phyloP scores from a whole-genome alignment of 805 yeast species.

The Wickerhamiella dianesei region DNA sequence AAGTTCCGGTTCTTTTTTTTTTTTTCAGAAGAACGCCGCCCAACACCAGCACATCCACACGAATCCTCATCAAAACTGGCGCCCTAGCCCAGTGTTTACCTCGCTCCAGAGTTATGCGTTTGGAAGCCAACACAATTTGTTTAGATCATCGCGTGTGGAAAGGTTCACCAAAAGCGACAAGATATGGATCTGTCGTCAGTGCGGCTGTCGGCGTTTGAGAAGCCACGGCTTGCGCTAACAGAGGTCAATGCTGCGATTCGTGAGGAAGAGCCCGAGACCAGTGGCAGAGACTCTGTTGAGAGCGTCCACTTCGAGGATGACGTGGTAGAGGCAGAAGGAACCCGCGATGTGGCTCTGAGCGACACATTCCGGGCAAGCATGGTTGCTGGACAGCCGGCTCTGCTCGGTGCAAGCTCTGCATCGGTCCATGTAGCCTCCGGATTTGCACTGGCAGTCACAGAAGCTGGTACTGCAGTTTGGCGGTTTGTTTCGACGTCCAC shows the following conservation, averaged over 20 bases:
- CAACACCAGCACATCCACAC: too few species aligned
- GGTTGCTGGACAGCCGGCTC: not conserved
- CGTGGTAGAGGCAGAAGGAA: slow-evolving; percentile 1
- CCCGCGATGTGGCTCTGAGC: not conserved
- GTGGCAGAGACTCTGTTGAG: slow-evolving; percentile 1
- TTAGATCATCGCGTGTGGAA: not conserved
- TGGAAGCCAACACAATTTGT: too few species aligned
- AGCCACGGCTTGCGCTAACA: slow-evolving; percentile 4
- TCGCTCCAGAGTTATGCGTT: not conserved
- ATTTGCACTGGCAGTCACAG: slow-evolving; percentile 6
- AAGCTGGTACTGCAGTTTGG: slow-evolving; percentile 9
- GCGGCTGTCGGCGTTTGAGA: slow-evolving; percentile 13
- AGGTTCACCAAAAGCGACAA: not conserved
- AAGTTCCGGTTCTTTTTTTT: too few species aligned
- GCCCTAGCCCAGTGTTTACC: not conserved
- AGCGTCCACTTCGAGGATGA: slow-evolving; percentile 1
- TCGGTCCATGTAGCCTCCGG: slow-evolving; percentile 4
- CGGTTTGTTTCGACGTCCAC: not conserved
- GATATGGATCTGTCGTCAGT: slow-evolving; percentile 15
- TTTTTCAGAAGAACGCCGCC: too few species aligned
- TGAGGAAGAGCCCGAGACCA: not conserved
- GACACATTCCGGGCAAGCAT: not conserved
- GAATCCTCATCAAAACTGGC: too few species aligned
- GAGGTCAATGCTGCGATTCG: slow-evolving; percentile 1
- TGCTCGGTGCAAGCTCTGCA: not conserved